Conservation (phyloP, 2,329 filamentous ascomycete genomes). For the Didymella exigua region DNA sequence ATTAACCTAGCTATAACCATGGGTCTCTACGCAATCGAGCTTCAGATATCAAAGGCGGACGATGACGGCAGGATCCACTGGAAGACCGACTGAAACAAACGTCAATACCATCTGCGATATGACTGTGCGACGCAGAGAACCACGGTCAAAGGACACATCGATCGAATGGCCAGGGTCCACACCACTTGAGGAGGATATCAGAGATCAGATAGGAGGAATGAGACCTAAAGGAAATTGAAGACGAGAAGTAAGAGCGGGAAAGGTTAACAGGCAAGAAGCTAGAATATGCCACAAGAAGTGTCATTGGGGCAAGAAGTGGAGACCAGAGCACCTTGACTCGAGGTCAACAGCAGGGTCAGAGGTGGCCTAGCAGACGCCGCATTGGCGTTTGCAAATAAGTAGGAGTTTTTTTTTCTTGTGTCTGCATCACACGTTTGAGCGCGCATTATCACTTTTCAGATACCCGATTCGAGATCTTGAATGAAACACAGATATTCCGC, state of each 20-base stretch:
- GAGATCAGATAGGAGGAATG: background rate
- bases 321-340: background rate
- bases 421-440: conserved; percentile 13
- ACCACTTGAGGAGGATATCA: background rate
- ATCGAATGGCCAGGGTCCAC: background rate
- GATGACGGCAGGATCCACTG: conserved; percentile 80
- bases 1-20: conserved; percentile 89
- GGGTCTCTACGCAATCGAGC: conserved; percentile 85
- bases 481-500: conserved; percentile 14
- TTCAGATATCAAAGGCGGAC: conserved; percentile 84
- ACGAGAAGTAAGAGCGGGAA: background rate
- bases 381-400: background rate
- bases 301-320: background rate
- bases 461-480: conserved; percentile 14
- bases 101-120: background rate
- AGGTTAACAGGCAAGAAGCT: background rate
- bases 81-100: conserved; percentile 76
- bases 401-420: background rate
- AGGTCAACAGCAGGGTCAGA: background rate
- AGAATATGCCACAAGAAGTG: background rate
- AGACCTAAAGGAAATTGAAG: background rate
- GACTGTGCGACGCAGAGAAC: background rate
- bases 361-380: background rate
- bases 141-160: background rate
- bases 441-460: conserved; percentile 15